Base-by-base conservation (phyloP, 2,329 filamentous ascomycete species). In the Sporothrix variecibatus region DNA sequence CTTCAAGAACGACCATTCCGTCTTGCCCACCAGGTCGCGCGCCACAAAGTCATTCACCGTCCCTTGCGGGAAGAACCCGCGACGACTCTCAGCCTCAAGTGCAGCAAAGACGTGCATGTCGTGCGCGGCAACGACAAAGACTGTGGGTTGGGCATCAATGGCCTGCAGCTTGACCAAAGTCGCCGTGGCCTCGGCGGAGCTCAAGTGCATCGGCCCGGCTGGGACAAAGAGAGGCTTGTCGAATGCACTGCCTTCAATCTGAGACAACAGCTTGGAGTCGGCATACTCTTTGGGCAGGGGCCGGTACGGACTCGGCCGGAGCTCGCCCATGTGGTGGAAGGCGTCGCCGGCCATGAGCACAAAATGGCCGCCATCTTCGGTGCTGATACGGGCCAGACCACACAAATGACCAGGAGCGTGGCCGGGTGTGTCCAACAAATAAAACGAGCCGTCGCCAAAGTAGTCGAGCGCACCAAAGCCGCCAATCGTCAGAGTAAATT, bases 1-100 rank as follows among this genome's bases (percentile, higher is more conserved):
- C 46, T 80, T 82, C 77, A 89, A 78, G 77, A 89, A 89, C 72
- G 81, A 77, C 84, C 87, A 90, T 46, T 83, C 79, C 0, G 79
- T 79, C 75, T 85, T 84, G 67, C 82, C 77, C n/a, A 80, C 82
- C 84, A 84, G 86, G 0, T 82, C 84, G 76, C 86, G 85, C 73
- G 81, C 76, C 74, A 80, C 78, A 79, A 86, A 88, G 6, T 81
- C 81, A 76, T 88, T 86, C 12, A 84, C 83, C n/a, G 77, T 80
- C 7, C 62, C 62, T 70, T 82, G 80, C 0, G 87, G 87, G 76
- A 87, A 89, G 74, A 88, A 84, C 11, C 46, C 71, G 23, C 23
- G 17, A 15, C 28, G 23, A 2, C 60, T 53, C 3, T 26, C 28
- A 15, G 28, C 53, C 7, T 86, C 84, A 0, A 86, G 78, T 2